Base-by-base conservation (phyloP, 129 eudicot species). In the Solidago caesia region DNA sequence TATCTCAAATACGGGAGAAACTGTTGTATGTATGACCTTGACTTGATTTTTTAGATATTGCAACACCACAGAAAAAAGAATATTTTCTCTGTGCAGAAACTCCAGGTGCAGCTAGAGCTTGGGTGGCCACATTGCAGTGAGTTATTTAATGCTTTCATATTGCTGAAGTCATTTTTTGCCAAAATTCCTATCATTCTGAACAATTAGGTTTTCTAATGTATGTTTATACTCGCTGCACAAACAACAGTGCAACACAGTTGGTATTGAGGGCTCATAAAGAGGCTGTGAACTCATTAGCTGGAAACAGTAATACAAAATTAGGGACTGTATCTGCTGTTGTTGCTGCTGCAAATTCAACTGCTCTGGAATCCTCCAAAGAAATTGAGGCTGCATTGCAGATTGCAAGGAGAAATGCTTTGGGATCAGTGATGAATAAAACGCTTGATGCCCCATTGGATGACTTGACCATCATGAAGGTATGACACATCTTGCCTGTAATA, bases 31-130 rank as follows among this genome's bases (percentile, higher is more conserved):
- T 29, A 27, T 55, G 71, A 64, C 82, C 79, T 82, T 92, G 66
- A 91, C 91, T 59, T 27, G 61, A 74, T 6, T 74, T 75, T 43
- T 75, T 83, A 94, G 99, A 94, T 84, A 88, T 94, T 78, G 96
- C 96, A 51, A 94, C 97, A 66, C 97, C 99, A 62, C 97, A 87
- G 78, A 94, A 80, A 71, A 94, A 91, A 77, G 99, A 94, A 75
- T 88, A 84, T 87, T 94, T 94, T 63, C 93, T 94, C 27, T 91
- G 97, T 82, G 99, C 99, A 76, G 99, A 94, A 84, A 94, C 99
- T 84, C 99, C 99, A 73, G 99, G 89, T 42, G 97, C 99, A 41
- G 89, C 99, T 65, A 88, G 81, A 85, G 99, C 99, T 69, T 94
- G 99, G 99, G 94, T 94, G 64, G 81, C 93, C 2, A 94, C 99